Base-by-base conservation (phyloP, 73 alveolate species). In the Breviolum minutum region DNA sequence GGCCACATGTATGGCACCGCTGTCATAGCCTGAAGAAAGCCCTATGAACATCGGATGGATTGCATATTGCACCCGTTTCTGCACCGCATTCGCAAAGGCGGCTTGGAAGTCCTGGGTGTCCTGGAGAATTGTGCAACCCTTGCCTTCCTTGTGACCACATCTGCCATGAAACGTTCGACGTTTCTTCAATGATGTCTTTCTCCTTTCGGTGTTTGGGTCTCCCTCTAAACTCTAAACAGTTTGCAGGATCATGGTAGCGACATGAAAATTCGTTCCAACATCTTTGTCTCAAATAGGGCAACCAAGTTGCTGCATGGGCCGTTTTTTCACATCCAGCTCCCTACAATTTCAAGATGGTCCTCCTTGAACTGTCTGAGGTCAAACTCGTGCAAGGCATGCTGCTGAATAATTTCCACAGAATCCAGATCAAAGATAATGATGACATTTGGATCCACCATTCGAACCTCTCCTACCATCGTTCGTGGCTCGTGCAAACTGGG, bases 41-140 rank as follows among this genome's bases (percentile, higher is more conserved):
- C 99, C 99, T 27, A 94, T 94, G 94, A 94, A 94, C 94, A 92
- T 92, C 20, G 98, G 98, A 76, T 92, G 98, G 98, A 92, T 92
- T 14, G 98, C 98, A 76, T 92, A 92, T 80, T 94, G 99, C 62
- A 94, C 88, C n/a, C 99, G 99, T 94, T 94, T 79, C 73, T 87
- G 94, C 83, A 94, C 99, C 12, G 99, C 99, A n/a, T 32, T 79
- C 8, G 90, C 99, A 83, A 94, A 94, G 66, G 99, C 99, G 8
- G 71, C 63, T 88, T 94, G 99, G 86, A 94, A 94, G 99, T 94
- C 99, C n/a, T n/a, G 11, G 73, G 94, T 63, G 94, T 94, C 99
- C 94, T 94, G 63, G 32, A 9, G 14, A 5, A 16, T 79, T 79
- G 63, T n/a, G 24, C 19, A 69, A 69, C 79, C 79, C 79, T 19